Base-by-base conservation (phyloP, 768 basidiomycete genomes). In the Gloeophyllum trabeum region DNA sequence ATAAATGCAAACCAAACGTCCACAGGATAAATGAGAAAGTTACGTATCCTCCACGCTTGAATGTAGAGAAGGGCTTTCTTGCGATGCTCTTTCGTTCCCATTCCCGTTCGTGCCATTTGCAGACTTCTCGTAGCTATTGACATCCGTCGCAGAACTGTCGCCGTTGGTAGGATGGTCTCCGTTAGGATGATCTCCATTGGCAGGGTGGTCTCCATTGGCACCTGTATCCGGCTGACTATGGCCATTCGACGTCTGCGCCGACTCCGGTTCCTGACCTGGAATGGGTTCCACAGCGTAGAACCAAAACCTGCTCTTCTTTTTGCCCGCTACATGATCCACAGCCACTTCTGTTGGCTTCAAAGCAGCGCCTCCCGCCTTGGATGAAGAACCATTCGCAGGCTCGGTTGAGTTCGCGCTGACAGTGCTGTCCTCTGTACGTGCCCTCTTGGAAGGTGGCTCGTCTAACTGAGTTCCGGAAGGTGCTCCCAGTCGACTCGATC, bases 241-340 rank as follows among this genome's bases (percentile, higher is more conserved):
- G 13, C 20, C 13, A 19, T 37, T 37, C 36, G 36, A 37, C 20
- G 36, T 10, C 10, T 7, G 7, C 13, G 36, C 10, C 10, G 12
- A 19, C 7, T 7, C 13, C 7, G 36, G 36, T 21, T 37, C 13
- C 36, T 37, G 36, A 21, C 61, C 64, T 5, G 70, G 58, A 35
- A 73, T 52, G 1, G 85, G 81, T 51, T 90, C 87, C 20, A 90
- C 83, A 16, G 87, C 87, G 48, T 91, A 91, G 35, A 82, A 81
- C 86, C 87, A 88, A 57, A 79, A 89, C 53, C 83, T 88, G 54
- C 87, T 89, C 58, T 72, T 79, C 64, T 85, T 89, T 65, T 81
- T 86, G 46, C 86, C 85, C 24, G 74, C 76, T 19, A 86, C 68
- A 45, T 80, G 72, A 44, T 86, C 86, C 55, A 86, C 48, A n/a